Percentiles rank a stretch among this genome's conserved stretches.
Evolutionary conservation across 371 early-diverging fungal genomes (phyloP).

Genomic region (Apophysomyces trapeziformis): DNA sequence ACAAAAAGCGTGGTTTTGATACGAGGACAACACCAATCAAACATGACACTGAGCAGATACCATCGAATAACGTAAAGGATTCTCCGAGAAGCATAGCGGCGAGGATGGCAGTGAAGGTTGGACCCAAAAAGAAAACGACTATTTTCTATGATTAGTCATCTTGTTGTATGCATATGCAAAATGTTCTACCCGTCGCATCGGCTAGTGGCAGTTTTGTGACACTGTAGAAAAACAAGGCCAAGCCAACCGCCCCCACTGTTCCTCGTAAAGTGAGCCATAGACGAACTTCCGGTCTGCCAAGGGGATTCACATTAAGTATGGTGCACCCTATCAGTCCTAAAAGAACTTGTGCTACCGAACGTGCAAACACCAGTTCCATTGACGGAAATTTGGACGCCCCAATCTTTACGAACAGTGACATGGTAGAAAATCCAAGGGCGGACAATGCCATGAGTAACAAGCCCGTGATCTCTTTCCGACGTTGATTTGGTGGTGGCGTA

Average conservation of each 20-base stretch:
- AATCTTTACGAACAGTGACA: conserved; percentile 72
- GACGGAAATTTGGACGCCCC: conserved; percentile 57
- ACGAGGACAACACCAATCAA: conserved; percentile 69
- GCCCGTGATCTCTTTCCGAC: conserved; percentile 26
- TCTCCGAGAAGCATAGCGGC: conserved; percentile 65
- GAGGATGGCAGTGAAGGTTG: conserved; percentile 74
- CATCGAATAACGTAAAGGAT: conserved; percentile 60
- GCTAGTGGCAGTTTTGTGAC: conserved; percentile 70
- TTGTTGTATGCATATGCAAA: not conserved
- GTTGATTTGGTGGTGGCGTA: not conserved
- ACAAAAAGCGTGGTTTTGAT: conserved; percentile 64
- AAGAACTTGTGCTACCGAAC: conserved; percentile 66
- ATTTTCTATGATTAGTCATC: not conserved
- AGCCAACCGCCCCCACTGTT: conserved; percentile 63
- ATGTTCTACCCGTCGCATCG: conserved; percentile 68
- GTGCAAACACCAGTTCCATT: conserved; percentile 71
- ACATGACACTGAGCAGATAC: conserved; percentile 53
- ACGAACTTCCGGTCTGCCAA: conserved; percentile 58
- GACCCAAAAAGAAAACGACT: conserved; percentile 76
- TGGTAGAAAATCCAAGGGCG: conserved; percentile 70
- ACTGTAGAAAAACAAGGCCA: conserved; percentile 72
- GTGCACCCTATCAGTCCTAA: conserved; percentile 61
- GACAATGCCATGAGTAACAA: conserved; percentile 63
- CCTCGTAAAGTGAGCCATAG: conserved; percentile 67
- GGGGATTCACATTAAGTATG: conserved; percentile 52